Percentiles rank a stretch among this genome's conserved stretches.
Evolutionary conservation across 768 basidiomycete species (phyloP).

Genomic region (Daedalea quercina): DNA sequence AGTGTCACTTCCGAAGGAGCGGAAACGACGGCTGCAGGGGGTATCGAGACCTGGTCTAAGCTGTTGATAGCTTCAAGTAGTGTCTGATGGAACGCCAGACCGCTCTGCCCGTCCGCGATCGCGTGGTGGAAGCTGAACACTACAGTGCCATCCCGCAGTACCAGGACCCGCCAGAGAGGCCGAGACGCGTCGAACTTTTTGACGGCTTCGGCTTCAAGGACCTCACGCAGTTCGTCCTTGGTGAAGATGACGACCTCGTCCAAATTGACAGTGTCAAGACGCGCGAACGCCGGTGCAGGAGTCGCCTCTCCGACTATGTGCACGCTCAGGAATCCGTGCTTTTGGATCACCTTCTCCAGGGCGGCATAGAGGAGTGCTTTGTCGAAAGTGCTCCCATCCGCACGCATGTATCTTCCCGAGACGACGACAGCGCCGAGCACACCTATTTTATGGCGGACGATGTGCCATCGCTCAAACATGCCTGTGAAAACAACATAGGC

Average conservation of each 20-base stretch:
- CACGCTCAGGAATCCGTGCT: conserved; percentile 25
- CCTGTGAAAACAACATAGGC: conserved; percentile 18
- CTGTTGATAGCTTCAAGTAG: conserved; percentile 26
- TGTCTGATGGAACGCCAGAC: conserved; percentile 29
- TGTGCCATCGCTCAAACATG: conserved; percentile 28
- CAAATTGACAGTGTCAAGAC: conserved; percentile 24
- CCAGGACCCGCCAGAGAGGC: conserved; percentile 33
- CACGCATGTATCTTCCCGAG: conserved; percentile 23
- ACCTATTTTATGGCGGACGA: conserved; percentile 24
- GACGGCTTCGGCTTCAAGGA: conserved; percentile 22
- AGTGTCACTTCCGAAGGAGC: conserved; percentile 15
- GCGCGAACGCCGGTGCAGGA: conserved; percentile 18
- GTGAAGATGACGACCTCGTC: conserved; percentile 23
- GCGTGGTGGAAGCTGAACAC: conserved; percentile 32
- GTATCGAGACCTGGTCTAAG: neutral
- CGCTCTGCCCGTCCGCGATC: conserved; percentile 35
- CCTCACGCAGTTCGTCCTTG: conserved; percentile 16
- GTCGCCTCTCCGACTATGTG: conserved; percentile 18
- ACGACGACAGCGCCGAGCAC: conserved; percentile 30
- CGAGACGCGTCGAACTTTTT: conserved; percentile 21
- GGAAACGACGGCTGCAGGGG: conserved; percentile 7
- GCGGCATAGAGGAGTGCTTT: conserved; percentile 21
- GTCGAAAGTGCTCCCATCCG: conserved; percentile 13
- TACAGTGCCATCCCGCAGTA: conserved; percentile 27
- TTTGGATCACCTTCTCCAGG: conserved; percentile 21